phyloP scores from a whole-genome alignment of 805 yeast genomes.

The Candida sonorensis region DNA sequence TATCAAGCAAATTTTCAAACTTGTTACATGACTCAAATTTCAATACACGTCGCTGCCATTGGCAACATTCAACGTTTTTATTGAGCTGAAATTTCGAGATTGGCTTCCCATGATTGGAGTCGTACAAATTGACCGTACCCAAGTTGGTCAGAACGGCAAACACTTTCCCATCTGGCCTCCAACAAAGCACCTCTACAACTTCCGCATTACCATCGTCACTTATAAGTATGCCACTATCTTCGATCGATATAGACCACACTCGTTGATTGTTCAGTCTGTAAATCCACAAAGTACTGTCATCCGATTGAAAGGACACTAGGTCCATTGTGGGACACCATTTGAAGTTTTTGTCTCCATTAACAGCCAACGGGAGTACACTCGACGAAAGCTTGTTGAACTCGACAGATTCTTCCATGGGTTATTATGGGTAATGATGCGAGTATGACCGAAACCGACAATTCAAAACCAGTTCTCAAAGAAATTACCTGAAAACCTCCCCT shows the following conservation, averaged over 20 bases:
- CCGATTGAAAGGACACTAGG: slow-evolving; percentile 22
- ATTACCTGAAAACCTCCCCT: too few relatives aligned
- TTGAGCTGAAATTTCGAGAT: slow-evolving; percentile 15
- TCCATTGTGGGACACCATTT: slow-evolving; percentile 31
- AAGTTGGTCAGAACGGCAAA: slow-evolving; percentile 20
- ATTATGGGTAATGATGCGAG: too few relatives aligned
- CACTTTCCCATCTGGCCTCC: slow-evolving; percentile 28
- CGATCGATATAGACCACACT: slow-evolving; percentile 27
- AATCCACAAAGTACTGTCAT: slow-evolving; percentile 23
- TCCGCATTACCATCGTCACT: slow-evolving; percentile 1
- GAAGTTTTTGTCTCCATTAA: slow-evolving; percentile 14
- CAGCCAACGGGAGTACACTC: slow-evolving; percentile 12
- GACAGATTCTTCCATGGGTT: background rate
- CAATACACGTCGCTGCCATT: slow-evolving; percentile 17
- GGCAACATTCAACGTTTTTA: slow-evolving; percentile 9
- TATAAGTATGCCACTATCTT: too few relatives aligned
- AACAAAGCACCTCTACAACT: slow-evolving; percentile 13
- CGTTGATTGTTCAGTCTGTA: slow-evolving; percentile 26
- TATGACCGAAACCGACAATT: too few relatives aligned
- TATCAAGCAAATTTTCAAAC: slow-evolving; percentile 14
- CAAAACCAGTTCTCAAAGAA: too few relatives aligned
- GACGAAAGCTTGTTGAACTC: background rate
- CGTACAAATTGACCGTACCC: slow-evolving; percentile 21
- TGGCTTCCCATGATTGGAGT: slow-evolving; percentile 23
- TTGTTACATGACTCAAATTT: slow-evolving; percentile 6